Evolutionary conservation across 2,329 filamentous ascomycete genomes (phyloP).

Genomic region (Penicillium sp.): DNA sequence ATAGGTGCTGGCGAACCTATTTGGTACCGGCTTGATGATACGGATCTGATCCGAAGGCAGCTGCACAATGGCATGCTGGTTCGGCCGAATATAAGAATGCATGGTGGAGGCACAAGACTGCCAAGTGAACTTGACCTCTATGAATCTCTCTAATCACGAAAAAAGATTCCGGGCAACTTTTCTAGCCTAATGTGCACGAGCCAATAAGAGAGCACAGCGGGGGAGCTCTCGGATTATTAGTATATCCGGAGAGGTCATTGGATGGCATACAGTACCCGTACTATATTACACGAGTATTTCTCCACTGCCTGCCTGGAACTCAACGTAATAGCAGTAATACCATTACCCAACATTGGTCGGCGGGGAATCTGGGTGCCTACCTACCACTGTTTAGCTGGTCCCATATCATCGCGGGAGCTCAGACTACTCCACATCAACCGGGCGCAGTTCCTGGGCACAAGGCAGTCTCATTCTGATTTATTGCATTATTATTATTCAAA

Average conservation of each 20-base stretch:
- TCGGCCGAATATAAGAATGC: slow-evolving; percentile 40
- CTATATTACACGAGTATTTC: not conserved
- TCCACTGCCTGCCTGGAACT: not conserved
- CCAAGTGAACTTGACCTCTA: not conserved
- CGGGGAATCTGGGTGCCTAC: slow-evolving; percentile 3
- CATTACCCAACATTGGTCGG: not conserved
- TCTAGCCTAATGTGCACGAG: slow-evolving; percentile 2
- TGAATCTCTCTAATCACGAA: not conserved
- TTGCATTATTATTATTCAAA: not conserved
- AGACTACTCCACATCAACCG: not conserved
- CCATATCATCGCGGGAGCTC: not conserved
- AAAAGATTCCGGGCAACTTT: slow-evolving; percentile 18
- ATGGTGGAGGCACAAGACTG: slow-evolving; percentile 22
- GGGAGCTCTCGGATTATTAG: slow-evolving; percentile 1
- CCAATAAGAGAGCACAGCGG: slow-evolving; percentile 12
- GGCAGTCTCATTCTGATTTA: not conserved
- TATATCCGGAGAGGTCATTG: not conserved
- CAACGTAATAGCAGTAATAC: not conserved
- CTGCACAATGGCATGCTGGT: slow-evolving; percentile 38
- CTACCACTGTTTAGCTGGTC: not conserved
- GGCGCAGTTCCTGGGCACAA: not conserved
- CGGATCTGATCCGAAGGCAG: slow-evolving; percentile 58
- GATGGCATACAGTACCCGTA: not conserved
- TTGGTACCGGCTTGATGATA: slow-evolving; percentile 59
- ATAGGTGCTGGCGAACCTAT: slow-evolving; percentile 56